Base-by-base conservation (phyloP, 2,329 filamentous ascomycete genomes). In the Fusarium cicatricum region DNA sequence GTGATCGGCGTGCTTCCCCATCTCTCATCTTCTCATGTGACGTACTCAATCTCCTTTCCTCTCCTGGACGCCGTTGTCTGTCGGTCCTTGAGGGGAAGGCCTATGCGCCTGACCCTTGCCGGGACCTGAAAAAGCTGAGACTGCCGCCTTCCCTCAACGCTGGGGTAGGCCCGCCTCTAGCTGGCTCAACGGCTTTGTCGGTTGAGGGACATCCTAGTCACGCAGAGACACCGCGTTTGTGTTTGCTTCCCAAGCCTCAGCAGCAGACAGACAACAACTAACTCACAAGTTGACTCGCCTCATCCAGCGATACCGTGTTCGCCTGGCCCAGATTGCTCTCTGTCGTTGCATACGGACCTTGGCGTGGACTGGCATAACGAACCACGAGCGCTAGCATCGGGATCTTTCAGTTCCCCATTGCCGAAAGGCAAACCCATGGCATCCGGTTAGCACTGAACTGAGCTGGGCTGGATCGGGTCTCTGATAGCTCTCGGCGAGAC, bases 21-120 rank as follows among this genome's bases (percentile, higher is more conserved):
- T 49, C 23, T 45, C 41, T 51, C 38, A 36, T 48, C 17, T 38
- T 17, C 36, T 41, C 65, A 68, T 63, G 65, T 67, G 65, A 67
- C 58, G 50, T 58, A 55, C 43, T 40, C 48, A 47, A 60, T 56
- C 42, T 55, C 40, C 31, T 47, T 34, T 23, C 55, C 39, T 40
- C 44, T 31, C 43, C 40, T 15, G 33, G 12, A 41, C 28, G 40
- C 55, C 45, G 48, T 48, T 55, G 38, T 58, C 43, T 23, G 26
- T 48, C 51, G 46, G 33, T 26, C 40, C 21, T 48, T 36, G 34
- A 29, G 47, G 36, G 33, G 29, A 29, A 19, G 28, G 23, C 45
- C 31, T 37, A 34, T 36, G 37, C 23, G 38, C 47, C 42, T 41
- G 31, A 44, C 40, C 58, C 61, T 51, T 34, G 64, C 42, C 28